A percentile compares a stretch with the other conserved stretches of the same genome.
phyloP scores from a whole-genome alignment of 1,284 basidiomycete genomes.

The Phaffia rhodozyma region DNA sequence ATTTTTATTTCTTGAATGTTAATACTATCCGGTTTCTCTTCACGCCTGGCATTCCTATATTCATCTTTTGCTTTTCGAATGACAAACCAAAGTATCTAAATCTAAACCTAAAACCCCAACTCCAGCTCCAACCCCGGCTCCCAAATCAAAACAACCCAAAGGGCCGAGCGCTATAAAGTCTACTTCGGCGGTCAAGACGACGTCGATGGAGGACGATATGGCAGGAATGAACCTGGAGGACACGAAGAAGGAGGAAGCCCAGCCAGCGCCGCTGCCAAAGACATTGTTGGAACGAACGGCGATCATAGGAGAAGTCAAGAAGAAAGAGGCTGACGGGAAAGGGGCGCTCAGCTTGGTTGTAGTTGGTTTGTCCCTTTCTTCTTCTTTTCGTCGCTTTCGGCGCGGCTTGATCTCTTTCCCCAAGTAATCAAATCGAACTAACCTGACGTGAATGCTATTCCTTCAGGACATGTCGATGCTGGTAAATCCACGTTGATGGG shows the following conservation, averaged over 20 bases:
- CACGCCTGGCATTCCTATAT: not conserved
- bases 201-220: conserved; percentile 50
- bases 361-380: conserved; percentile 52
- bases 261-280: conserved; percentile 43
- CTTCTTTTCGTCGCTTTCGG: not conserved
- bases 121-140: too few species aligned
- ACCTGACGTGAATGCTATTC: not conserved
- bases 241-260: conserved; percentile 34
- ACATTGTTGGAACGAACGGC: conserved; percentile 67
- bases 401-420: not conserved
- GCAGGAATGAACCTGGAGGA: conserved; percentile 56
- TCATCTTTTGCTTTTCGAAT: not conserved
- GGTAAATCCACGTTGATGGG: conserved; percentile 99
- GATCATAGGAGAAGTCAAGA: conserved; percentile 66
- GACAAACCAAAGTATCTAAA: conserved; percentile 17
- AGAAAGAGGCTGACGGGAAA: conserved; percentile 48
- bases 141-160: conserved; percentile 16
- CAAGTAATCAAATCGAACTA: not conserved
- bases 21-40: not conserved
- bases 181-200: conserved; percentile 38
- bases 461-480: conserved; percentile 89
- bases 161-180: conserved; percentile 23
- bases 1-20: not conserved
- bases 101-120: conserved; percentile 21
- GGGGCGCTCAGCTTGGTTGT: conserved; percentile 77